A percentile compares a stretch with the other conserved stretches of the same genome.
These are phyloP conservation scores for Podospora appendiculata DNA, from an alignment of 495 filamentous ascomycete species.

Conservation along the genomic window DNA sequence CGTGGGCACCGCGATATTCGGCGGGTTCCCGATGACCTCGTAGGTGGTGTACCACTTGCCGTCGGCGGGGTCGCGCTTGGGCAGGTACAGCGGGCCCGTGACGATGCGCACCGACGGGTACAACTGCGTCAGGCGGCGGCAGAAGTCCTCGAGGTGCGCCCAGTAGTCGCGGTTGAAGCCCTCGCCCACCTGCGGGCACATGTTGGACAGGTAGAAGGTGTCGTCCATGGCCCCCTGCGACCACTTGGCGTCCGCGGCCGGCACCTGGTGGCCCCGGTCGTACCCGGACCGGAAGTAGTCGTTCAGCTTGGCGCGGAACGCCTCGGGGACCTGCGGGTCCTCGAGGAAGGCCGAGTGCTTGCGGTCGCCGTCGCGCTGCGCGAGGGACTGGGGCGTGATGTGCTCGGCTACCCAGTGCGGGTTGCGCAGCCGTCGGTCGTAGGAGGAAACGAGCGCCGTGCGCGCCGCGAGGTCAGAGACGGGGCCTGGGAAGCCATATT, in stretches of 20 bases:
- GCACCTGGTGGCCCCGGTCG: conserved; percentile 96
- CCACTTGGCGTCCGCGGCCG: conserved; percentile 95
- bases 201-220: conserved; percentile 87
- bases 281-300: conserved; percentile 95
- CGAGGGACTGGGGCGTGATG: conserved; percentile 84
- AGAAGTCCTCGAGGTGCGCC: conserved; percentile 98
- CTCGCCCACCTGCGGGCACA: conserved; percentile 96
- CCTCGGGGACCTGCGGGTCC: conserved; percentile 67
- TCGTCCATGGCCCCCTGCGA: conserved; percentile 87
- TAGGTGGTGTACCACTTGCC: conserved; percentile 93
- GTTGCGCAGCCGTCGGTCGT: conserved; percentile 86
- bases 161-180: conserved; percentile 99
- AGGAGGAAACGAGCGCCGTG: conserved; percentile 70
- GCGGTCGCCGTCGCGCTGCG: conserved; percentile 68
- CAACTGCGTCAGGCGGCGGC: conserved; percentile 64
- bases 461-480: conserved; percentile 72
- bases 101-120: conserved; percentile 89
- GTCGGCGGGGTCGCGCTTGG: conserved; percentile 64
- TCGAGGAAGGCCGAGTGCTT: conserved; percentile 77
- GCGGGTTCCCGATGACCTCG: conserved; percentile 93
- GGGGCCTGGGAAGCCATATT: conserved; percentile 96
- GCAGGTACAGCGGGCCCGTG: conserved; percentile 89
- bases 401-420: conserved; percentile 95
- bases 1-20: conserved; percentile 91
- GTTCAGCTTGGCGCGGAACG: conserved; percentile 81